Evolutionary conservation across 176 grass and related monocot genomes (phyloP).

Genomic region (Ensete glaucum): DNA sequence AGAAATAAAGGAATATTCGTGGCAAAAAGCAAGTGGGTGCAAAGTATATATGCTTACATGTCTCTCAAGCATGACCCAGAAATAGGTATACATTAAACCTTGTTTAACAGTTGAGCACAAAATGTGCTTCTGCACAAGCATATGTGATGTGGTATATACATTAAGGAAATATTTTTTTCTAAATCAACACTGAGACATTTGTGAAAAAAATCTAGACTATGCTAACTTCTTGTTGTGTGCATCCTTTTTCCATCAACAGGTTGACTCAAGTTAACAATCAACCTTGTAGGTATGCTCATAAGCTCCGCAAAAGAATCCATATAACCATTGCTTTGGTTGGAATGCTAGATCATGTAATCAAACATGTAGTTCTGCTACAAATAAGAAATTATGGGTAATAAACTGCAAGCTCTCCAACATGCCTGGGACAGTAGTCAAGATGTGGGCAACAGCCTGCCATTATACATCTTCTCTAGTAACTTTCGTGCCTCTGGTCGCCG

Average conservation of each 20-base stretch:
- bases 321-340: background rate
- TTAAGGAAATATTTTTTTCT: too few relatives aligned
- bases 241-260: background rate
- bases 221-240: background rate
- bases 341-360: background rate
- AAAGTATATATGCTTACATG: too few relatives aligned
- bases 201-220: too few relatives aligned
- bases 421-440: slow-evolving; percentile 19
- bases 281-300: background rate
- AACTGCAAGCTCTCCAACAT: background rate
- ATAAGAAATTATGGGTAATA: background rate
- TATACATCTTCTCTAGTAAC: slow-evolving; percentile 93
- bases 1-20: too few relatives aligned
- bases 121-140: too few relatives aligned
- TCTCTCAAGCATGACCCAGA: too few relatives aligned
- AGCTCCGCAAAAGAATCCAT: background rate
- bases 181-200: too few relatives aligned
- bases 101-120: too few relatives aligned
- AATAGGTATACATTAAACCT: too few relatives aligned
- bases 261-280: background rate
- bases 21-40: too few relatives aligned
- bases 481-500: slow-evolving; percentile 63
- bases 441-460: slow-evolving; percentile 65
- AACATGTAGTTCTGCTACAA: background rate
- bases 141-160: too few relatives aligned